Base-by-base conservation (phyloP, 768 basidiomycete species). In the Mycena kentingensis region DNA sequence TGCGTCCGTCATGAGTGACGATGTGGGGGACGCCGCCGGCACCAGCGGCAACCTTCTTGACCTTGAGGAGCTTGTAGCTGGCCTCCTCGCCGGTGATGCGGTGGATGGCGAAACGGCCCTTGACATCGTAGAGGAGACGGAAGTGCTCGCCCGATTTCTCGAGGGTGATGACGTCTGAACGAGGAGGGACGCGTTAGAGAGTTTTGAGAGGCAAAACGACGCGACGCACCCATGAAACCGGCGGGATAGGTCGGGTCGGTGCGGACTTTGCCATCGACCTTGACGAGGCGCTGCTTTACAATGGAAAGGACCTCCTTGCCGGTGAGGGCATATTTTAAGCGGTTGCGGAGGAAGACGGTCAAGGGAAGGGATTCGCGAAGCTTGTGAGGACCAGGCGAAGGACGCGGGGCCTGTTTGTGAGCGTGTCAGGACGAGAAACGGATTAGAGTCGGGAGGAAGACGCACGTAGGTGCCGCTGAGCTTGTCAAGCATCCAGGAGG, bases 401-500 rank as follows among this genome's bases (percentile, higher is more conserved):
- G 95, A 65, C 93, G 90, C 61, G 94, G 93, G 69, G 94, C 94
- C 93, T 92, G 63, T 35, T 10, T 54, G 65, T 54, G 34, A 47
- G 52, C 26, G 42, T 46, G 37, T 34, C 42, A 21, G 36, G 22
- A 13, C 32, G 4, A 35, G 36, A 31, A 12, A 13, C 27, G 6
- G 37, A 48, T 60, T 27, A 54, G 31, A 19, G 27, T 29, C 21
- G 22, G n/a, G 48, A 52, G 26, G 42, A 38, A 29, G 57, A 73
- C 89, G 71, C 74, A 93, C 93, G 65, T 92, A 96, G 62, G 93
- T 93, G 54, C 93, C 93, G 75, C 90, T 87, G 66, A 99, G 76
- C 80, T 99, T 99, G 82, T 98, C 93, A 60, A 99, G 83, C 95
- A 99, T 98, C 97, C 97, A 99, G 79, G 93, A 89, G 41, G 93